Conservation (phyloP, 75 land plant genomes). For the Cunninghamia lanceolata region DNA sequence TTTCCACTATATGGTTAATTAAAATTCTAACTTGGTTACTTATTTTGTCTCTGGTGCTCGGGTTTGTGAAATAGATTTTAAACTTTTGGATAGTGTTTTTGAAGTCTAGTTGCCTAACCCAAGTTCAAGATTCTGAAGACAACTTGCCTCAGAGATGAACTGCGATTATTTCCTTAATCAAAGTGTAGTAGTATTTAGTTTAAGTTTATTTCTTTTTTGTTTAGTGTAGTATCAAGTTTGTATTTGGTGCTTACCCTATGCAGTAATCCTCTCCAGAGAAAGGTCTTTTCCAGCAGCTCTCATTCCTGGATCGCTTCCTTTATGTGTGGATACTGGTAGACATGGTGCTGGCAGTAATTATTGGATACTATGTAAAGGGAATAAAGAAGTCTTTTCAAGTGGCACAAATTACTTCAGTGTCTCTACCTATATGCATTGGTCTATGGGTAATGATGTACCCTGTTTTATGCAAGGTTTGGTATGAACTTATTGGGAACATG, state of each 20-base stretch:
- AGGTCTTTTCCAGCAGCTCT: conserved; percentile 23
- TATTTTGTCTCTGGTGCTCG: neutral
- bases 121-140: neutral
- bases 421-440: conserved; percentile 44
- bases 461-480: conserved; percentile 35
- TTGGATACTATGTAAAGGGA: conserved; percentile 29
- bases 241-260: neutral
- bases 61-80: neutral
- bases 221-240: neutral
- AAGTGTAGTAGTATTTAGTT: neutral
- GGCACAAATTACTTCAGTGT: conserved; percentile 25
- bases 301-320: conserved; percentile 32
- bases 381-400: conserved; percentile 30
- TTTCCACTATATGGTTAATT: neutral
- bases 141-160: neutral
- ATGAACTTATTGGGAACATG: conserved; percentile 17
- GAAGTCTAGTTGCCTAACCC: neutral
- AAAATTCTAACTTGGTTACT: neutral
- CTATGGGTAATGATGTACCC: conserved; percentile 53
- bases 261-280: neutral
- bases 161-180: neutral
- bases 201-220: neutral
- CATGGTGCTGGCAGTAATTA: conserved; percentile 27
- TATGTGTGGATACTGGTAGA: conserved; percentile 39
- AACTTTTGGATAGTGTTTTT: neutral